Evolutionary conservation across 2,329 filamentous ascomycete species (phyloP).

Genomic region (Colletotrichum incanum): DNA sequence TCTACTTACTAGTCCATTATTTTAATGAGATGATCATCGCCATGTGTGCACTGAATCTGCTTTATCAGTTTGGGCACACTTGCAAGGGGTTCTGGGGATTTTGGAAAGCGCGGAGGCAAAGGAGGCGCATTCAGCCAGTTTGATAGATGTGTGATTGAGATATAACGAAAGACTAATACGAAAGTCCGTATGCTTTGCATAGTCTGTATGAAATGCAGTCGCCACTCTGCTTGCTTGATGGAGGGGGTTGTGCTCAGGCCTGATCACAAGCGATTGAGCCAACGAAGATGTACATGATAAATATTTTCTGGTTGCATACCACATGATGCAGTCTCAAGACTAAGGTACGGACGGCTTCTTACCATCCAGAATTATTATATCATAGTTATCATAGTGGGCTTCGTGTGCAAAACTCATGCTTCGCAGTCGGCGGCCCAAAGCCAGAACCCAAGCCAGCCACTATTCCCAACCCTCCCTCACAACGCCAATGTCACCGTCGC

Average conservation of each 20-base stretch:
- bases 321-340: not conserved
- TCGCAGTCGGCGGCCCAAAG: not conserved
- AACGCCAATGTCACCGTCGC: constrained; percentile 8
- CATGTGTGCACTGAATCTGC: not conserved
- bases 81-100: not conserved
- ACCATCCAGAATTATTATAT: not conserved
- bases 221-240: not conserved
- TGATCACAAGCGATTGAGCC: not conserved
- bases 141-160: too few species aligned
- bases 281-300: too few species aligned
- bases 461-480: not conserved
- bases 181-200: not conserved
- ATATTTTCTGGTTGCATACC: not conserved
- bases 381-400: too few species aligned
- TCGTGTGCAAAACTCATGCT: too few species aligned
- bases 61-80: not conserved
- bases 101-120: not conserved
- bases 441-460: not conserved
- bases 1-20: not conserved
- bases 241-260: not conserved
- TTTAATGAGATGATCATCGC: not conserved
- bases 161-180: not conserved
- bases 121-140: not conserved
- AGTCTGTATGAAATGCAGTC: too few species aligned
- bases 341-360: not conserved